Base-by-base conservation (phyloP, 2,329 filamentous ascomycete genomes). In the Hymenoscyphus occultus region DNA sequence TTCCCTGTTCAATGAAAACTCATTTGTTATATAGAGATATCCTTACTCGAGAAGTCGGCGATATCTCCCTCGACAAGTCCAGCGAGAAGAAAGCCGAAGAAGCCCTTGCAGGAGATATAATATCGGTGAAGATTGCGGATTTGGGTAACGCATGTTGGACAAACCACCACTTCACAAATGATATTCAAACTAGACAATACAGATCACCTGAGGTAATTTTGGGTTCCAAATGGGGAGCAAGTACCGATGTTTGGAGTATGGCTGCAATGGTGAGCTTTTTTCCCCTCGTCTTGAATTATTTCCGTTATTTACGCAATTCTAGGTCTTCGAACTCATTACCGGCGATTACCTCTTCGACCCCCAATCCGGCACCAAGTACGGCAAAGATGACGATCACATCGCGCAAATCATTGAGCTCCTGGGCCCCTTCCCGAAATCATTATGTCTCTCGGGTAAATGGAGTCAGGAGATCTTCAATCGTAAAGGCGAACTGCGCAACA, bases 181-280 rank as follows among this genome's bases (percentile, higher is more conserved):
- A 99, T 77, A 99, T 99, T 74, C 95, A 99, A 77, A 99, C 95
- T 9, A 86, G 95, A 74, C 95, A 99, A 79, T 99, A 99, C 78
- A 86, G 95, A 64, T 98, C 95, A 1, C 95, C 95, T 1, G 95
- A 99, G 79, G 95, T 99, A 64, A 98, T 99, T 67, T 82, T 99
- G 22, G 95, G 95, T 48, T 88, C 93, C 2, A 98, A 98, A 81
- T 99, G 95, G 95, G 95, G 95, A 71, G 95, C 95, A n/a, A 98
- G 94, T 76, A 98, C 95, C 1, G 95, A 99, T 78, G 91, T 98
- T 7, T 99, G 95, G 95, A 98, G 94, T 79, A 99, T 99, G 95
- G 93, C 95, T 65, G 91, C 91, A 71, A 99, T 99, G 95, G 95
- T 98, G 84, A 73, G 87, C 75, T 60, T 19, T 14, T n/a, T n/a